Conservation (phyloP, 345 rosid species). For the Theobroma cacao region DNA sequence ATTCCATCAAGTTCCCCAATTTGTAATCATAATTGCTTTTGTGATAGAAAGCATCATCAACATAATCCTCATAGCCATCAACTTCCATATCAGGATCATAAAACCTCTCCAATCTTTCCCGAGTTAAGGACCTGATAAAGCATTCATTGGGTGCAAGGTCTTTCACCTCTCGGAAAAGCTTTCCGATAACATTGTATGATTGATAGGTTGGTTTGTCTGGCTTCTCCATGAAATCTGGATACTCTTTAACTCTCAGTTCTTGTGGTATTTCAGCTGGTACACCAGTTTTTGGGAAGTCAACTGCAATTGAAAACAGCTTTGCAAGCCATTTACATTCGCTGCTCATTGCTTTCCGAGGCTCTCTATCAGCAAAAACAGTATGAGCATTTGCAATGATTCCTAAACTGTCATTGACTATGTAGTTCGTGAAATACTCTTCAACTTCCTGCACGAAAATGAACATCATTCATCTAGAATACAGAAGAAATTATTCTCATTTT, state of each 20-base stretch:
- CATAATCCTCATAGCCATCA: constrained; percentile 37
- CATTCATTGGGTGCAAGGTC: constrained; percentile 28
- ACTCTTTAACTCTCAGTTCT: constrained; percentile 37
- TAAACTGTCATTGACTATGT: constrained; percentile 49
- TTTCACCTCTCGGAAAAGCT: constrained; percentile 52
- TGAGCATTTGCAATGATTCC: constrained; percentile 53
- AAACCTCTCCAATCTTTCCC: constrained; percentile 26
- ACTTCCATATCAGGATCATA: constrained; percentile 60
- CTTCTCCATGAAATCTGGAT: constrained; percentile 71
- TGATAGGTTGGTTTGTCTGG: constrained; percentile 37
- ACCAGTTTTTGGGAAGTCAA: constrained; percentile 64
- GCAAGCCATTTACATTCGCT: constrained; percentile 40
- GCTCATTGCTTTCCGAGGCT: constrained; percentile 37
- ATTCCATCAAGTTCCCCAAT: constrained; percentile 50
- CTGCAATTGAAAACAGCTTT: constrained; percentile 40
- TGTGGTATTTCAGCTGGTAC: constrained; percentile 50
- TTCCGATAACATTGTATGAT: constrained; percentile 42
- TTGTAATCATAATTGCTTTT: constrained; percentile 43
- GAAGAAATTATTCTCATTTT: background rate
- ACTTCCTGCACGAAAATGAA: constrained; percentile 35
- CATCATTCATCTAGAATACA: background rate
- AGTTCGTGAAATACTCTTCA: constrained; percentile 42
- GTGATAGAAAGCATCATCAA: constrained; percentile 31
- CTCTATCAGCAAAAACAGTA: constrained; percentile 38
- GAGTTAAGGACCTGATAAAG: constrained; percentile 31